Base-by-base conservation (phyloP, 1,284 basidiomycete genomes). In the Moniliophthora roreri region DNA sequence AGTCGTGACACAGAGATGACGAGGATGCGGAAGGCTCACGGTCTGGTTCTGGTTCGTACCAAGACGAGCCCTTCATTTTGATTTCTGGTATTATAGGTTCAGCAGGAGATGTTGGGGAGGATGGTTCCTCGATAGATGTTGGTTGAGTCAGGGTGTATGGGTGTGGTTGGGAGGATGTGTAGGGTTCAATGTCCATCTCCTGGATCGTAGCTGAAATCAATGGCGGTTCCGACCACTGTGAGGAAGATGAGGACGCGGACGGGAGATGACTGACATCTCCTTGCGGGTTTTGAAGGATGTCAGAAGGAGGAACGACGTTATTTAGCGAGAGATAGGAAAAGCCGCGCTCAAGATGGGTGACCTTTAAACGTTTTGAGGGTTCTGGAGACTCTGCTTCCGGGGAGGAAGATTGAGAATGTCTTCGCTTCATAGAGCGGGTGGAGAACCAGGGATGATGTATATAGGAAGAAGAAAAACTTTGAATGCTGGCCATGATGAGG, bases 41-140 rank as follows among this genome's bases (percentile, higher is more conserved):
- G 64, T 87, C 82, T 60, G 79, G 84, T 62, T 87, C 85, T 7
- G 80, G 76, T 61, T 89, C 85, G 60, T 85, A 87, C 82, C 83
- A 87, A 16, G 81, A 80, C 10, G 75, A 74, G 2, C 67, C 62
- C 54, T 75, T 80, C 86, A 89, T 89, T 49, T 74, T 78, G 7
- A 83, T 68, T 56, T 87, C 84, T 47, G 62, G 62, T 16, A 58
- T 56, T 1, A 28, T 20, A 5, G 61, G 56, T 2, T 57, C 56
- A 10, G 16, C 63, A 64, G 15, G 66, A 6, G 28, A 32, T 15
- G 34, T 18, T 21, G 55, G 65, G 0, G 66, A 64, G 15, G 57
- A 52, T 4, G 81, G 76, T 56, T 81, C 79, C 59, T 81, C 80
- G 45, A 82, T 65, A 4, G 69, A 71, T 51, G 64, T 71, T 26